Conservation (phyloP, 352 stramenopile species). For the Globisporangium nunn region DNA sequence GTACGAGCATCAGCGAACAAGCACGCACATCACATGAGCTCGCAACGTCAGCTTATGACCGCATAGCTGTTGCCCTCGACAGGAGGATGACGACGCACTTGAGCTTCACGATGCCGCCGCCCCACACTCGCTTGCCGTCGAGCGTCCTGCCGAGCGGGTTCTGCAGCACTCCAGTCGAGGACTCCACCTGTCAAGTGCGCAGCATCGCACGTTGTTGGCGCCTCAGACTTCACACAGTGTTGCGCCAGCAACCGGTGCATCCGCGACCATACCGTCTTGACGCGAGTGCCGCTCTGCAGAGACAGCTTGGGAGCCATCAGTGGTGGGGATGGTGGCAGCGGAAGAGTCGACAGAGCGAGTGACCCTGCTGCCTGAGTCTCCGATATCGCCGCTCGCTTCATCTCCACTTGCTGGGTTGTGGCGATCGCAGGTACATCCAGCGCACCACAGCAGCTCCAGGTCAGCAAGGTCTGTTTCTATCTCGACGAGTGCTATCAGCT, state of each 20-base stretch:
- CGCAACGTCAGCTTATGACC: neutral
- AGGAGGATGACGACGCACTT: constrained; percentile 10
- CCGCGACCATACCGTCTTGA: constrained; percentile 3
- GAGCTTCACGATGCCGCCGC: constrained; percentile 52
- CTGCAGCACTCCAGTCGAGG: constrained; percentile 33
- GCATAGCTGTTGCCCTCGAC: neutral
- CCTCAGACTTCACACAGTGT: neutral
- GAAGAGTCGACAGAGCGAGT: neutral
- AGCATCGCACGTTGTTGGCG: neutral
- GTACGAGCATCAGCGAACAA: neutral
- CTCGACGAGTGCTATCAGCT: neutral
- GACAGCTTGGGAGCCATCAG: constrained; percentile 5
- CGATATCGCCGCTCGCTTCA: too few species aligned
- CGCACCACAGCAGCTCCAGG: neutral
- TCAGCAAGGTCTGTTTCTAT: neutral
- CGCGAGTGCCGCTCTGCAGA: neutral
- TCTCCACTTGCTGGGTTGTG: too few species aligned
- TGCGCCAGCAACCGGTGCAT: neutral
- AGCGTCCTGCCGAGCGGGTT: constrained; percentile 35
- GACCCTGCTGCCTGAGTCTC: too few species aligned
- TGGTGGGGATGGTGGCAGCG: too few species aligned
- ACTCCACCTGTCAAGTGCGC: constrained; percentile 15
- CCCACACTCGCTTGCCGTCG: constrained; percentile 53
- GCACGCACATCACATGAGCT: neutral
- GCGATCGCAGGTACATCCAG: too few species aligned